Base-by-base conservation (phyloP, 257 asterid species). In the Cynanchum wilfordii region DNA sequence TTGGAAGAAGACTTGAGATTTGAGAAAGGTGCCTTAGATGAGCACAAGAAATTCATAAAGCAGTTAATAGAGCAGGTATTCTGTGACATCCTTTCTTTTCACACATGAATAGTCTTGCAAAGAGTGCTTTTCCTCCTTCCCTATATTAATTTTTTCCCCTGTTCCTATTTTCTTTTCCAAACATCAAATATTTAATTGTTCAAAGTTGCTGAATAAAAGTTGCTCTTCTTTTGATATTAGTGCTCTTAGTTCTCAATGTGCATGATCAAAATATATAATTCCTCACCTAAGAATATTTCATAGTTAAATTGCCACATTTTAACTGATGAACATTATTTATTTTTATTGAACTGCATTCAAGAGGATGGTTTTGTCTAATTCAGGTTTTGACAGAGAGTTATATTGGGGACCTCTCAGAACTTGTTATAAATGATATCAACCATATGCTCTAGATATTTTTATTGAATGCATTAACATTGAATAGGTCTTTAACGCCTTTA, bases 1-100 rank as follows among this genome's bases (percentile, higher is more conserved):
- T 57, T 94, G 69, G 98, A 94, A 86, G 82, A 89, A 82, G 98
- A 94, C 76, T 74, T 94, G 85, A 93, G 89, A 38, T 85, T 89
- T 69, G 88, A 89, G 73, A 77, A 80, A 66, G 64, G 79, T 81
- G 87, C 95, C 0, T 77, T 94, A 72, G 98, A 94, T 86, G 91
- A 66, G 13, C 94, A 93, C 85, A 93, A 87, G 90, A 85, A 79
- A 78, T 84, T 87, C 83, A 82, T 93, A 66, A 86, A 86, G 67
- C 84, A 49, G 13, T 82, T 65, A 74, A 54, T 91, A 73, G 91
- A 86, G 73, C 84, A 91, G 97, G 98, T 93, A 59, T 68, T 42
- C 45, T 42, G 2, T 42, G 10, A 42, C 47, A 42, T 42, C 11
- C 47, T 42, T 42, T 7, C 10, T 42, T 42, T 42, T 7, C 47